Percentiles rank a stretch among this genome's conserved stretches.
phyloP scores from a whole-genome alignment of 805 yeast genomes.

The Naumovozyma baii region DNA sequence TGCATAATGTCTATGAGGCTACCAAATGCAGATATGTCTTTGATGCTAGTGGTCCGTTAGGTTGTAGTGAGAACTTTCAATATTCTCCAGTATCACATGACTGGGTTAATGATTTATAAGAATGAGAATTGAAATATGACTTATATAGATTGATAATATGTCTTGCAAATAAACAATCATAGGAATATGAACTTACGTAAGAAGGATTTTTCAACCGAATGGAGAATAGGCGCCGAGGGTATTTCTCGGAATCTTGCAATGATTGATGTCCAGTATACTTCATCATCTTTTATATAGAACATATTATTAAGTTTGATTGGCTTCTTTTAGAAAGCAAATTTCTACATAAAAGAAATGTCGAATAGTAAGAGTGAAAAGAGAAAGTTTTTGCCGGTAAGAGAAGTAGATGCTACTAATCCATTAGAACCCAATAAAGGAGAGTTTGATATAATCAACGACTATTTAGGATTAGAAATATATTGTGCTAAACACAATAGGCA shows the following conservation, averaged over 20 bases:
- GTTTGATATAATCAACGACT: background rate
- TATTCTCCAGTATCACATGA: constrained; percentile 2
- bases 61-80: constrained; percentile 26
- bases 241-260: too few relatives aligned
- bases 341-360: too few relatives aligned
- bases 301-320: too few relatives aligned
- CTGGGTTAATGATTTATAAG: background rate
- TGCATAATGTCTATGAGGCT: constrained; percentile 64
- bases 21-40: constrained; percentile 77
- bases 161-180: too few relatives aligned
- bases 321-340: too few relatives aligned
- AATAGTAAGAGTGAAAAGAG: background rate
- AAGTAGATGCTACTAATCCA: constrained; percentile 1
- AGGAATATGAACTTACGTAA: too few relatives aligned
- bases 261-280: too few relatives aligned
- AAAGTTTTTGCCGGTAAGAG: background rate
- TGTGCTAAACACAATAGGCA: background rate
- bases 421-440: constrained; percentile 4
- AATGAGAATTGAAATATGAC: too few relatives aligned
- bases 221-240: too few relatives aligned
- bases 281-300: too few relatives aligned
- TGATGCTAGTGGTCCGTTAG: constrained; percentile 34
- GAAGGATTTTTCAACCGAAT: too few relatives aligned
- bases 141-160: too few relatives aligned
- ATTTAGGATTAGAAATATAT: background rate